These are phyloP conservation scores for Anacardium occidentale DNA, from an alignment of 345 rosid species.

Conservation along the genomic window DNA sequence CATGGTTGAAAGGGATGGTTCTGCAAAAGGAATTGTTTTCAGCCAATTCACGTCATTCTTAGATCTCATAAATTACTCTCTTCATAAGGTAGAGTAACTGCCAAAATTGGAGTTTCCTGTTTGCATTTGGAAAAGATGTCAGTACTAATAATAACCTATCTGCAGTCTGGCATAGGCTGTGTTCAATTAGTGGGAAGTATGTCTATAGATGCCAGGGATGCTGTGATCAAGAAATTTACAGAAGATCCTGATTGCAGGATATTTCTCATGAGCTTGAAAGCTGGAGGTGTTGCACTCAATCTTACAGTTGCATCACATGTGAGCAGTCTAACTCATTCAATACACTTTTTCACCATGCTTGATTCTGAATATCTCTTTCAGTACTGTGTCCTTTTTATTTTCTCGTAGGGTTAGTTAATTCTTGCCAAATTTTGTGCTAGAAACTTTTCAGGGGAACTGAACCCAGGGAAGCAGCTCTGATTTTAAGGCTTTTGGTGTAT, in stretches of 20 bases:
- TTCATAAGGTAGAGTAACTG: slow-evolving; percentile 58
- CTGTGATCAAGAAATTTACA: slow-evolving; percentile 75
- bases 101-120: neutral
- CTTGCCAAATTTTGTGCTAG: neutral
- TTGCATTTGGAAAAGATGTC: slow-evolving; percentile 3
- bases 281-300: slow-evolving; percentile 95
- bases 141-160: slow-evolving; percentile 13
- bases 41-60: slow-evolving; percentile 96
- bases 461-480: too few species aligned
- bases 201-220: slow-evolving; percentile 74
- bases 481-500: neutral
- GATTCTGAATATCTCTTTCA: too few species aligned
- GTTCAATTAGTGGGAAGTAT: slow-evolving; percentile 92
- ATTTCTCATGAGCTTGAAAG: slow-evolving; percentile 90
- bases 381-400: slow-evolving; percentile 6
- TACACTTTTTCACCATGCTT: too few species aligned
- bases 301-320: slow-evolving; percentile 98
- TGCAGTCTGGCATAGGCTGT: slow-evolving; percentile 78
- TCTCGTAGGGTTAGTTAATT: neutral
- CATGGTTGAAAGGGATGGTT: slow-evolving; percentile 97
- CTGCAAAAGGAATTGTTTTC: slow-evolving; percentile 95
- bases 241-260: slow-evolving; percentile 89
- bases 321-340: slow-evolving; percentile 24
- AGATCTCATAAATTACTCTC: slow-evolving; percentile 85
- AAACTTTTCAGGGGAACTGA: neutral